Evolutionary conservation across 768 basidiomycete genomes (phyloP).

Genomic region (Butyriboletus loyo): DNA sequence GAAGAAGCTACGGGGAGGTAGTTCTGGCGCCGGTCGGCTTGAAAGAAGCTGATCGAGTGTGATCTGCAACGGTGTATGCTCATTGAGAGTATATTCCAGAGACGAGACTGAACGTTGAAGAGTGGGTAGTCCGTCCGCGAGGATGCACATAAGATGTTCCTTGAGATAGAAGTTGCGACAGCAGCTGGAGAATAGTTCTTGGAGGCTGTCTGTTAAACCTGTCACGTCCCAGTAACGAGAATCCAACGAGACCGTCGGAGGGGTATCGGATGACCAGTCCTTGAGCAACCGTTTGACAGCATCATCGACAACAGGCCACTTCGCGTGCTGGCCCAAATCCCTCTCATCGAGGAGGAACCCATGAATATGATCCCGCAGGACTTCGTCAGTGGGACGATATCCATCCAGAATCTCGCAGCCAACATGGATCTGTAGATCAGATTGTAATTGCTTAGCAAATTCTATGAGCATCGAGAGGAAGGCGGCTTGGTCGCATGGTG

Average conservation of each 20-base stretch:
- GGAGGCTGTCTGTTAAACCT: background rate
- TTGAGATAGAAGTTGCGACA: constrained; percentile 5
- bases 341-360: background rate
- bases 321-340: background rate
- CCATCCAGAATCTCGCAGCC: constrained; percentile 9
- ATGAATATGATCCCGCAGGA: background rate
- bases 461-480: constrained; percentile 31
- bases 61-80: background rate
- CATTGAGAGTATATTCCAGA: background rate
- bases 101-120: accelerated
- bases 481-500: background rate
- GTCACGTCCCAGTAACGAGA: background rate
- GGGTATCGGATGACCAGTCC: constrained; percentile 11
- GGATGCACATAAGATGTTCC: background rate
- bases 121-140: background rate
- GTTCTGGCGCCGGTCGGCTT: background rate
- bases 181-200: constrained; percentile 1
- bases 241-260: background rate
- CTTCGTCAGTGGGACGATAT: constrained; percentile 2
- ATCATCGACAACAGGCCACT: no score
- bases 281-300: background rate
- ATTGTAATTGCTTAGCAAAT: constrained; percentile 16
- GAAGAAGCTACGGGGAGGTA: background rate
- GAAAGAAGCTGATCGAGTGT: background rate
- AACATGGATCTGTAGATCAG: background rate